Conservation (phyloP, 495 filamentous ascomycete genomes). For the Xanthoparmelia taractica region DNA sequence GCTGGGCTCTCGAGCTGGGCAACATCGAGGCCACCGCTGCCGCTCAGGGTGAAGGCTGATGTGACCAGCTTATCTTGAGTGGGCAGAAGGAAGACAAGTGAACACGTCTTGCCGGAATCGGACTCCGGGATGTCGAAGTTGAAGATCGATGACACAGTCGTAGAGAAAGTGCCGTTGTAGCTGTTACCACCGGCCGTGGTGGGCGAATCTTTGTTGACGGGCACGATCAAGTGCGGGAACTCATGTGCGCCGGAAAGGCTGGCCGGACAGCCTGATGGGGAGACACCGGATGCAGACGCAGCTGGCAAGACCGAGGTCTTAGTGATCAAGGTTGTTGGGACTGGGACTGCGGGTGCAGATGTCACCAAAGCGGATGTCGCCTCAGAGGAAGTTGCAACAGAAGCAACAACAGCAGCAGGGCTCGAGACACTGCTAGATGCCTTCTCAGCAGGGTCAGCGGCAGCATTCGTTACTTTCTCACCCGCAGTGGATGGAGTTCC, state of each 20-base stretch:
- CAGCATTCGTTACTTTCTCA: background rate
- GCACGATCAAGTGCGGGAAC: constrained; percentile 61
- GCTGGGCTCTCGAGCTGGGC: constrained; percentile 38
- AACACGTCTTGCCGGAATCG: constrained; percentile 52
- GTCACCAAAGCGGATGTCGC: background rate
- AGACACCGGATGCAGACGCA: constrained; percentile 10
- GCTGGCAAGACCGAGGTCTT: constrained; percentile 15
- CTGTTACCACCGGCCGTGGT: constrained; percentile 42
- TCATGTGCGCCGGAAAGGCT: constrained; percentile 46
- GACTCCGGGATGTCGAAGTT: constrained; percentile 57
- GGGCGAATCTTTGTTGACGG: constrained; percentile 50
- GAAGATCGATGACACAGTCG: constrained; percentile 54
- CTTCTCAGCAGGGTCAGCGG: background rate
- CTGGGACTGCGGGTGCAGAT: constrained; percentile 2
- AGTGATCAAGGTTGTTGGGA: constrained; percentile 19
- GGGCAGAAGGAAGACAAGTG: constrained; percentile 61
- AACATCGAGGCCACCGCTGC: constrained; percentile 51
- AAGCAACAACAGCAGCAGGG: constrained; percentile 2
- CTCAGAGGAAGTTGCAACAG: background rate
- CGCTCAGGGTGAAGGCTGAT: constrained; percentile 49
- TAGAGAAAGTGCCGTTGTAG: constrained; percentile 47
- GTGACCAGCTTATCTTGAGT: constrained; percentile 43
- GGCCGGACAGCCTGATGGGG: constrained; percentile 22
- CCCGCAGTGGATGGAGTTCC: background rate
- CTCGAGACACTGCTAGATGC: constrained; percentile 5